These are phyloP conservation scores for Talaromyces sp. DNA, from an alignment of 2,329 filamentous ascomycete species.

Conservation along the genomic window DNA sequence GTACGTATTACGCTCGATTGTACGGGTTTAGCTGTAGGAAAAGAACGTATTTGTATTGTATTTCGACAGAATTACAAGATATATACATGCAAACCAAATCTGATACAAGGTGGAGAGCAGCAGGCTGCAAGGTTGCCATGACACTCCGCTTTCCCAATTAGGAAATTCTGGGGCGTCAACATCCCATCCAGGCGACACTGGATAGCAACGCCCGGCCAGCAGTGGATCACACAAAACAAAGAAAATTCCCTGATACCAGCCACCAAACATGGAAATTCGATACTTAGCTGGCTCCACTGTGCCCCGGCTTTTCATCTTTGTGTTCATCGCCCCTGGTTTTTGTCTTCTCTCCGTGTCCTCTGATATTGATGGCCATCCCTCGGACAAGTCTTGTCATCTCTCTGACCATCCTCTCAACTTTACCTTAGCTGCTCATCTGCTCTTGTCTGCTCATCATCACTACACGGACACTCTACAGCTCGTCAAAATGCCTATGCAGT, in stretches of 20 bases:
- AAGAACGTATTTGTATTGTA: too few relatives aligned
- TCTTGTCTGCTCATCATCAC: not conserved
- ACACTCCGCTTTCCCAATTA: not conserved
- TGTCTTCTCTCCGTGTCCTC: not conserved
- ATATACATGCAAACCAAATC: too few relatives aligned
- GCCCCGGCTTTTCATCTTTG: not conserved
- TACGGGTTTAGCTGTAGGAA: too few relatives aligned
- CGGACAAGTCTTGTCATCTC: not conserved
- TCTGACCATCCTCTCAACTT: not conserved
- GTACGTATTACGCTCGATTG: not conserved
- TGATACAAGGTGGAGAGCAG: too few relatives aligned
- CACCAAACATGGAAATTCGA: not conserved
- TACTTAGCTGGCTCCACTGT: not conserved
- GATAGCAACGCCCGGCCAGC: not conserved
- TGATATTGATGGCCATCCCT: not conserved
- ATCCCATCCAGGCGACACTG: not conserved
- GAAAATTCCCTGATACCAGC: not conserved
- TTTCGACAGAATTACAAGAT: too few relatives aligned
- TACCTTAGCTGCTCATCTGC: not conserved
- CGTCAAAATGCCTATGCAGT: constrained; percentile 6
- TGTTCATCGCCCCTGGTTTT: not conserved
- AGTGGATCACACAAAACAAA: not conserved
- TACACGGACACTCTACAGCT: not conserved
- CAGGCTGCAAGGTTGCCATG: not conserved
- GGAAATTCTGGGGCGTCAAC: not conserved